Evolutionary conservation across 352 stramenopile genomes (phyloP), one percentile per base, ranked within the genome.

Genomic region (Phytopythium oedochilum): DNA sequence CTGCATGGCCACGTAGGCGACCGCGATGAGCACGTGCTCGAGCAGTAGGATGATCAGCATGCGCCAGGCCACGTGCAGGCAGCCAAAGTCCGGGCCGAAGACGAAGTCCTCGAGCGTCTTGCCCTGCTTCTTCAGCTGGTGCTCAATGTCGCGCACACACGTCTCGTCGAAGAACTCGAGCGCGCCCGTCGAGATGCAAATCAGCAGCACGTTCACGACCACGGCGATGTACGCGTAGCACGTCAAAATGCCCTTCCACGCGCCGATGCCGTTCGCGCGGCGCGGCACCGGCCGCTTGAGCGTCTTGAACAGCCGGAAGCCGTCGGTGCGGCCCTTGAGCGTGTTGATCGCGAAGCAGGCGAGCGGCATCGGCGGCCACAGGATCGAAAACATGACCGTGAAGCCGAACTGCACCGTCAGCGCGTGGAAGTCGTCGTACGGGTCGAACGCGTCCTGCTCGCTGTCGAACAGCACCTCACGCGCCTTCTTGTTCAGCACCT

Each of bases 371-470:
- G 78, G 52, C 25, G 78, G 81, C 81, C 81, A 91, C 38, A 91
- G 59, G 52, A 91, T 88, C 10, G 76, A 87, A 48, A 91, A 91
- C 78, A 91, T 91, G 39, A 89, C 81, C 10, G 75, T 86, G 53
- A 91, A 89, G 18, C 76, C 81, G 45, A 66, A 91, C 43, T 89
- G 81, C 28, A 89, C 78, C 2, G 79, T 86, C 36, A 87, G 45
- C 23, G 73, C 73, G 57, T 91, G 81, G 53, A 85, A 88, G 51
- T 89, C 78, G 45, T 91, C 76, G 50, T 91, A 91, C 43, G 81
- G 78, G 31, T 91, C 81, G 47, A 86, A 91, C 9, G 66, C 83
- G 35, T 78, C 76, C 57, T 91, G 78, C 43, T 86, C 78, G 29
- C 73, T 85, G 60, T 91, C 75, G 45, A 88, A 91, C 1, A 91